A percentile compares a stretch with the other conserved stretches of the same genome.
Evolutionary conservation across 305 asterid genomes (phyloP).

Genomic region (Fraxinus greggii): DNA sequence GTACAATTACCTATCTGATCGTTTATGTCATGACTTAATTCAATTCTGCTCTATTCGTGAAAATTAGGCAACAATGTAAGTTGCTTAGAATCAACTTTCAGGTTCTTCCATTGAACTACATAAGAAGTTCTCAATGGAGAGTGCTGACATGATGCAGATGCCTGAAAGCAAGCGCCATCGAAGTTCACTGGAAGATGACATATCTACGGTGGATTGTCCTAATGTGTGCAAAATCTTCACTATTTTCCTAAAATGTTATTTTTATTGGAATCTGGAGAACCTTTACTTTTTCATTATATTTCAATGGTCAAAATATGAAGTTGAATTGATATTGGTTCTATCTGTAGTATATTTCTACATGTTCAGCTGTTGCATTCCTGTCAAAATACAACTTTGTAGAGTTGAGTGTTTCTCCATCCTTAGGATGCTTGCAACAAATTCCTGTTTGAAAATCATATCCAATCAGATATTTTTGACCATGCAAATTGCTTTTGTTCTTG

Average conservation of each 20-base stretch:
- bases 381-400: conserved; percentile 11
- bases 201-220: conserved; percentile 49
- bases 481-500: background rate
- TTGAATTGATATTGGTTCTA: conserved; percentile 9
- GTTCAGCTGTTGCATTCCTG: background rate
- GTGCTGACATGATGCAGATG: conserved; percentile 25
- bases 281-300: background rate
- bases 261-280: background rate
- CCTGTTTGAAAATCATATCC: background rate
- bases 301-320: conserved; percentile 16
- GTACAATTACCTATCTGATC: conserved; percentile 34
- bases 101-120: conserved; percentile 33
- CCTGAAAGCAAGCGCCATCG: conserved; percentile 35
- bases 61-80: conserved; percentile 10
- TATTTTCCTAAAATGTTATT: conserved; percentile 17
- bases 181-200: conserved; percentile 36
- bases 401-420: conserved; percentile 2
- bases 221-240: conserved; percentile 21
- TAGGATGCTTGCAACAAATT: background rate
- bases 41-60: conserved; percentile 9
- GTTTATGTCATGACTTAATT: conserved; percentile 16
- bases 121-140: conserved; percentile 30
- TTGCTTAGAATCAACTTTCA: conserved; percentile 35
- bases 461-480: background rate
- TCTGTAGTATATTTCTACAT: background rate